Evolutionary conservation across 2,329 filamentous ascomycete genomes (phyloP).

Genomic region (Coniochaeta pulveracea): DNA sequence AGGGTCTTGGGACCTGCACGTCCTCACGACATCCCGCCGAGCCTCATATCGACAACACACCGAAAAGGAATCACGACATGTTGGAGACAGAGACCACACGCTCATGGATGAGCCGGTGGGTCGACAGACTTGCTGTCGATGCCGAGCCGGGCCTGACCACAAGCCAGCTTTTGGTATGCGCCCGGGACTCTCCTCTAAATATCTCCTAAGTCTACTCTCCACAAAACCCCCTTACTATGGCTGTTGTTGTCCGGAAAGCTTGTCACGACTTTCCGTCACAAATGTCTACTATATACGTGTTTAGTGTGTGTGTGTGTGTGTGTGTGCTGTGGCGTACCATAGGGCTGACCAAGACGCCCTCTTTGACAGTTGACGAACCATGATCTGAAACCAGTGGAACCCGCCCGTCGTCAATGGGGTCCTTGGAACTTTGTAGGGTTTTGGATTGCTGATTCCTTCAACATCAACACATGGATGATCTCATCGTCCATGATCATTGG

Average conservation of each 20-base stretch:
- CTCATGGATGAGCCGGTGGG: slow-evolving; percentile 29
- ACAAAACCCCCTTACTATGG: no score
- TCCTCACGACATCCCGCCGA: no score
- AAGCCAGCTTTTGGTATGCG: slow-evolving; percentile 62
- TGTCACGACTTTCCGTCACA: no score
- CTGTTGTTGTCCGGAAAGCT: no score
- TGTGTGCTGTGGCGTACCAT: no score
- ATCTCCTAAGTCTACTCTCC: slow-evolving; percentile 7
- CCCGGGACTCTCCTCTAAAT: slow-evolving; percentile 2
- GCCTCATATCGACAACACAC: no score
- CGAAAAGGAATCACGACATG: no score
- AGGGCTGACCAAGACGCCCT: slow-evolving; percentile 2
- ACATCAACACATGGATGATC: slow-evolving; percentile 94
- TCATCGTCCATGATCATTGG: slow-evolving; percentile 68
- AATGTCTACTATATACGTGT: no score
- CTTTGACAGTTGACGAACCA: slow-evolving; percentile 58
- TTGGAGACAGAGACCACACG: no score
- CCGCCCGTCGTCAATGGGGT: slow-evolving; percentile 70
- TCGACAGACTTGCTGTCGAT: slow-evolving; percentile 58
- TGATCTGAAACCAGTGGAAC: slow-evolving; percentile 73
- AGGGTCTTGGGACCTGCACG: no score
- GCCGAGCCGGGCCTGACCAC: slow-evolving; percentile 66
- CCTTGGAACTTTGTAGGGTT: slow-evolving; percentile 83
- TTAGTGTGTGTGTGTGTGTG: no score
- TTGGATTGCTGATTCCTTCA: slow-evolving; percentile 78